phyloP scores from a whole-genome alignment of 192 early-diverging fungal species.

The Phycomyces blakesleeanus region DNA sequence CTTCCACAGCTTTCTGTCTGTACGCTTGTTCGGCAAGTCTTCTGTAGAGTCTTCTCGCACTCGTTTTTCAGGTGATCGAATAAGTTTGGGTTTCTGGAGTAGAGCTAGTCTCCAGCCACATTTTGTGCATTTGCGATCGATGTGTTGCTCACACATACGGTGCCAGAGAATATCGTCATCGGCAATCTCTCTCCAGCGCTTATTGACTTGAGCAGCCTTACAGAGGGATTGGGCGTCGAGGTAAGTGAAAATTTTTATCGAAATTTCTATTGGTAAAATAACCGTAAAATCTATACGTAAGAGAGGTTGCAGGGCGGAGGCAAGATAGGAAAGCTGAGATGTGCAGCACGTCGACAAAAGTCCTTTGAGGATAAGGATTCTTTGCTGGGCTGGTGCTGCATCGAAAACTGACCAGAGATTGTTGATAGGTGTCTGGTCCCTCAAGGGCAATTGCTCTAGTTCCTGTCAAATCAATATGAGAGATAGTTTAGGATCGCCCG shows the following conservation, averaged over 20 bases:
- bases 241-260: conserved; percentile 79
- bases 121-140: conserved; percentile 90
- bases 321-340: conserved; percentile 83
- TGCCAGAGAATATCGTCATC: conserved; percentile 96
- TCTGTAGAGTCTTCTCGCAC: not conserved
- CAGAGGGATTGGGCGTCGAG: conserved; percentile 89
- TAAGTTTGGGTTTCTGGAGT: conserved; percentile 50
- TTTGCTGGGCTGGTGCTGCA: conserved; percentile 51
- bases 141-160: conserved; percentile 96
- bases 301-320: conserved; percentile 59
- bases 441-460: conserved; percentile 50
- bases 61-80: conserved; percentile 8
- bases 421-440: conserved; percentile 52
- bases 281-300: conserved; percentile 78
- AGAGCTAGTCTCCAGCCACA: conserved; percentile 96
- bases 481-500: too few relatives aligned
- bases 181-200: conserved; percentile 73
- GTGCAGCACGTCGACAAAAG: conserved; percentile 76
- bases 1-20: conserved; percentile 83
- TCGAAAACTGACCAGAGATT: conserved; percentile 62
- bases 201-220: conserved; percentile 81
- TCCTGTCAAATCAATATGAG: conserved; percentile 28
- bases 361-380: conserved; percentile 65
- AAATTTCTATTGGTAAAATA: conserved; percentile 70
- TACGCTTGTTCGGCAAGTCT: not conserved